Evolutionary conservation across 1,139 yeast genomes (phyloP).

Genomic region (Trichomonascaceae sp.): DNA sequence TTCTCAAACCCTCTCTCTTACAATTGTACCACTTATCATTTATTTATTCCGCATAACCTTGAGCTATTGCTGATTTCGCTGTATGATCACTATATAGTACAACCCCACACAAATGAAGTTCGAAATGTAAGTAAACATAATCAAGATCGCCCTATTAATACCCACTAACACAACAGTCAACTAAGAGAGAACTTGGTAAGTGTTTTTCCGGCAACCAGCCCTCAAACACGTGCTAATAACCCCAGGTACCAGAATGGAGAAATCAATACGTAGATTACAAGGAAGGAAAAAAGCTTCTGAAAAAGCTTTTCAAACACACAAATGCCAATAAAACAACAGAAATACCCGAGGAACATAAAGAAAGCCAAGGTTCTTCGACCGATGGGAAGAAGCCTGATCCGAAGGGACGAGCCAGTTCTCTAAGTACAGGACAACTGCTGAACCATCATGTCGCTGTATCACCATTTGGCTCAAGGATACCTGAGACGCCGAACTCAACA

Average conservation of each 20-base stretch:
- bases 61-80: neutral
- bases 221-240: conserved; percentile 18
- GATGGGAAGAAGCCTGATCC: neutral
- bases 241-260: conserved; percentile 80
- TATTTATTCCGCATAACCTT: neutral
- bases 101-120: conserved; percentile 10
- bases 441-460: conserved; percentile 7
- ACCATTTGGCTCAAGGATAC: conserved; percentile 5
- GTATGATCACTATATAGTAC: neutral
- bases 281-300: conserved; percentile 52
- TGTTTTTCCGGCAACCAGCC: neutral
- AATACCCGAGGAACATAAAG: neutral
- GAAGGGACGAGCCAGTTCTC: neutral
- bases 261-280: conserved; percentile 75
- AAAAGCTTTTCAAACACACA: conserved; percentile 35
- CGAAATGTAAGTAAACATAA: conserved; percentile 20
- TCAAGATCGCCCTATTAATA: too few relatives aligned
- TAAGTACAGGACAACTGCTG: conserved; percentile 3
- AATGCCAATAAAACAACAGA: conserved; percentile 10
- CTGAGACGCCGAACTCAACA: conserved; percentile 4
- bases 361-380: neutral
- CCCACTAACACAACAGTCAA: conserved; percentile 21
- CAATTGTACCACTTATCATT: neutral
- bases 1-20: too few relatives aligned
- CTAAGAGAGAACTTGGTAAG: conserved; percentile 32